Percentiles rank a stretch among this genome's conserved stretches.
These are phyloP conservation scores for Wickerhamomyces chaumierensis DNA, from an alignment of 805 yeast genomes.

Conservation along the genomic window DNA sequence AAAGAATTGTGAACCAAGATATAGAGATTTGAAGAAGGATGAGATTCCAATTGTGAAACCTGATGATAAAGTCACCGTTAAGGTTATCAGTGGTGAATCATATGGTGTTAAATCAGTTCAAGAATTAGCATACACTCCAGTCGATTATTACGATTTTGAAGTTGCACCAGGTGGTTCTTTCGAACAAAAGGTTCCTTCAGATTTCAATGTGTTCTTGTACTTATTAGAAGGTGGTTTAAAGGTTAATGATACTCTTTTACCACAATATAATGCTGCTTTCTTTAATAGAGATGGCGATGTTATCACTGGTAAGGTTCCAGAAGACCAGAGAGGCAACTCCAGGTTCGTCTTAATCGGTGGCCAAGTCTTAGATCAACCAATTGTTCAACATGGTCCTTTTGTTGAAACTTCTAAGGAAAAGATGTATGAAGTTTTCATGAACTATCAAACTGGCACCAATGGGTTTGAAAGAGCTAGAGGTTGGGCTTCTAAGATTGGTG, in stretches of 20 bases:
- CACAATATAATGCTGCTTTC: constrained; percentile 42
- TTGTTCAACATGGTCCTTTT: constrained; percentile 87
- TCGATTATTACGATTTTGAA: constrained; percentile 57
- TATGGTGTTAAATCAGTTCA: constrained; percentile 66
- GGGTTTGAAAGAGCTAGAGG: constrained; percentile 59
- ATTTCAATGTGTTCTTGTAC: constrained; percentile 63
- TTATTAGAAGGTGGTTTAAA: constrained; percentile 48
- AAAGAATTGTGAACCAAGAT: constrained; percentile 59
- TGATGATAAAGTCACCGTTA: constrained; percentile 50
- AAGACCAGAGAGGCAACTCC: constrained; percentile 28
- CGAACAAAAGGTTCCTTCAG: constrained; percentile 44
- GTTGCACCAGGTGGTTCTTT: constrained; percentile 57
- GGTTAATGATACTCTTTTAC: constrained; percentile 31
- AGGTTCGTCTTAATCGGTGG: constrained; percentile 74
- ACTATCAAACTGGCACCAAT: constrained; percentile 56
- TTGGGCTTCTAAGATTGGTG: constrained; percentile 37
- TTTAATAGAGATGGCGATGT: constrained; percentile 61
- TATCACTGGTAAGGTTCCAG: constrained; percentile 43
- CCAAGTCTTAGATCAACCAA: constrained; percentile 55
- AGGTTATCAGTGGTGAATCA: constrained; percentile 68
- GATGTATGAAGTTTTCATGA: constrained; percentile 58
- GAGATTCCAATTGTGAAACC: constrained; percentile 66
- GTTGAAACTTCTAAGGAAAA: constrained; percentile 63
- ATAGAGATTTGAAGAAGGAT: constrained; percentile 58
- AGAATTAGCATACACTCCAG: constrained; percentile 67